Conservation (phyloP, 1,284 basidiomycete species). For the Malassezia sympodialis region DNA sequence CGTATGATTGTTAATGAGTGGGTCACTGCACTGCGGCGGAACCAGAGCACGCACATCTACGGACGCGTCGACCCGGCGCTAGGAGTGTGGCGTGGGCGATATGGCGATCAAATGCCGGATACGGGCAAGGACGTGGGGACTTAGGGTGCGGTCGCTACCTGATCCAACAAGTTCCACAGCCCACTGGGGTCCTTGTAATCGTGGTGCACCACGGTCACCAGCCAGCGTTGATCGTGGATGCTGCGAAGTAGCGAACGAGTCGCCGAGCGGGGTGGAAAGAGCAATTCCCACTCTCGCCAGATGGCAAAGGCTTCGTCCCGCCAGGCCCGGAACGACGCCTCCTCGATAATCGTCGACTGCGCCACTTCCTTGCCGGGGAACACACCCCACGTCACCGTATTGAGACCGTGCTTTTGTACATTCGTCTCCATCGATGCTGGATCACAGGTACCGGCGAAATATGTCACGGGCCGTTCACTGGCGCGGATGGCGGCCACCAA, state of each 20-base stretch:
- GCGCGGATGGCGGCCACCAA: constrained; percentile 60
- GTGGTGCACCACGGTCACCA: constrained; percentile 87
- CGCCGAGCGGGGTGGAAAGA: constrained; percentile 66
- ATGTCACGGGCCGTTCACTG: constrained; percentile 60
- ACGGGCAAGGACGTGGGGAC: constrained; percentile 19
- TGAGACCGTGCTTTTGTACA: constrained; percentile 47
- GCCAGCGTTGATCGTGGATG: constrained; percentile 68
- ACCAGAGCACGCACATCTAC: constrained; percentile 63
- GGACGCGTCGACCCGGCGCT: constrained; percentile 57
- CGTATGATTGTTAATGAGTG: constrained; percentile 58
- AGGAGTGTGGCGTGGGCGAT: constrained; percentile 61
- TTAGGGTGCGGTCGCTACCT: not conserved
- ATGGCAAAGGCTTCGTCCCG: constrained; percentile 90
- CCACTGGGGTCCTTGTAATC: constrained; percentile 74
- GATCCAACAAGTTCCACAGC: constrained; percentile 56
- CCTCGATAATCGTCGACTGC: constrained; percentile 51
- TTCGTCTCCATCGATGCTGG: constrained; percentile 46
- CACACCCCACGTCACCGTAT: constrained; percentile 52
- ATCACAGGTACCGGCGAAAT: constrained; percentile 67
- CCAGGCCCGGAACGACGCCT: constrained; percentile 51
- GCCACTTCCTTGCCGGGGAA: constrained; percentile 51
- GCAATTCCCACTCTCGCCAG: constrained; percentile 86
- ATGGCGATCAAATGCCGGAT: constrained; percentile 29
- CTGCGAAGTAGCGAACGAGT: constrained; percentile 65
- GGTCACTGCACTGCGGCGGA: constrained; percentile 57